A percentile compares a stretch with the other conserved stretches of the same genome.
Conservation (phyloP, 192 early-diverging fungal species). For the Gigaspora rosea region DNA sequence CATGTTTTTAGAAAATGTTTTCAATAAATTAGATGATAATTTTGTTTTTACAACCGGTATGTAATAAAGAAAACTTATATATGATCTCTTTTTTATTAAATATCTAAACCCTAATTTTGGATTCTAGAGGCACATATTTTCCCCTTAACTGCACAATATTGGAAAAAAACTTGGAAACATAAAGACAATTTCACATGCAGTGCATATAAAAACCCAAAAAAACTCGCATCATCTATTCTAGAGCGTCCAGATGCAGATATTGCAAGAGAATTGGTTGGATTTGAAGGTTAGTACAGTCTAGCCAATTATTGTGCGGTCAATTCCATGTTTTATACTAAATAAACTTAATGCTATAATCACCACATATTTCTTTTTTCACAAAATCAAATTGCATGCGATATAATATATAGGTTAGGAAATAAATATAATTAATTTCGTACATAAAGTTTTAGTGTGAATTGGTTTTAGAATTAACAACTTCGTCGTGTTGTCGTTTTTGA, state of each 20-base stretch:
- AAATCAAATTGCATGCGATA: too few species aligned
- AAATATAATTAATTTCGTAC: too few species aligned
- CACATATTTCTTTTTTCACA: too few species aligned
- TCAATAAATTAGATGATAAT: conserved; percentile 73
- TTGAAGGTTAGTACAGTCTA: not conserved
- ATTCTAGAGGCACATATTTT: conserved; percentile 61
- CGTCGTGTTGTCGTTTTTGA: not conserved
- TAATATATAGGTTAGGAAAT: too few species aligned
- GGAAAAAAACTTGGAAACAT: conserved; percentile 5
- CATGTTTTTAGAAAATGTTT: conserved; percentile 54
- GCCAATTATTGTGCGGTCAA: too few species aligned
- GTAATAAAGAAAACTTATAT: not conserved
- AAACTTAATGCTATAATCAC: too few species aligned
- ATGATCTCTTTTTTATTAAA: not conserved
- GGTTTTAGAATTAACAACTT: too few species aligned
- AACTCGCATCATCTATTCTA: conserved; percentile 43
- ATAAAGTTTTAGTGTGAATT: too few species aligned
- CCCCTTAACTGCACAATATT: conserved; percentile 38
- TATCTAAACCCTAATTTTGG: not conserved
- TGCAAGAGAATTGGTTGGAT: conserved; percentile 50
- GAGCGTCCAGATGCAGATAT: conserved; percentile 53
- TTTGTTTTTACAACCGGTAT: conserved; percentile 87
- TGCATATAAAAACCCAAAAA: conserved; percentile 32
- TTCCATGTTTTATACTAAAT: too few species aligned
- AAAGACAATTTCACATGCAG: conserved; percentile 25